phyloP scores from a whole-genome alignment of 768 basidiomycete genomes.

The Ramaria rubella region DNA sequence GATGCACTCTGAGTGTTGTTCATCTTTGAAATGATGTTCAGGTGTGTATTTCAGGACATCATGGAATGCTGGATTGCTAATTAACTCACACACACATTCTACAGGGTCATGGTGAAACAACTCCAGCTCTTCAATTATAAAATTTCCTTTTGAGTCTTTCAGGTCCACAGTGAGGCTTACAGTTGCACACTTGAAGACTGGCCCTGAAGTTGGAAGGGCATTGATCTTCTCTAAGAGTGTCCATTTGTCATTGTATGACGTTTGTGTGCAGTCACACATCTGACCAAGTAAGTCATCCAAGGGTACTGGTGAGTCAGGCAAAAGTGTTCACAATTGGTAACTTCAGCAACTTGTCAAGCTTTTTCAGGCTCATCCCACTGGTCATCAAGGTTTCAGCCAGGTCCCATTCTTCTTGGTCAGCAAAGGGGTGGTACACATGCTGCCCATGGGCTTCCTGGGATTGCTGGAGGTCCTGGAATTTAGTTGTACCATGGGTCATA shows the following conservation, averaged over 20 bases:
- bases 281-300: background rate
- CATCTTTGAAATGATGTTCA: slow-evolving; percentile 3
- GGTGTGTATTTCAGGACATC: slow-evolving; percentile 9
- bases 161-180: slow-evolving; percentile 18
- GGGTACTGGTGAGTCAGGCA: background rate
- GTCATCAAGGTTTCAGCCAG: background rate
- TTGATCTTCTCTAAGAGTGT: background rate
- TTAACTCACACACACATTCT: slow-evolving; percentile 25
- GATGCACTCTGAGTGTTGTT: background rate
- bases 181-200: slow-evolving; percentile 19
- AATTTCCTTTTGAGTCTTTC: slow-evolving; percentile 10
- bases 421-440: background rate
- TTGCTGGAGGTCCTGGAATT: background rate
- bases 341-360: background rate
- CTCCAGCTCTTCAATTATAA: slow-evolving; percentile 15
- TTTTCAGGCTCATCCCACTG: background rate
- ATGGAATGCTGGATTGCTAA: slow-evolving; percentile 21
- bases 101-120: slow-evolving; percentile 28
- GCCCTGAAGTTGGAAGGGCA: slow-evolving; percentile 7
- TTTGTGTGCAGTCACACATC: too few species aligned
- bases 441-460: background rate
- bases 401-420: background rate
- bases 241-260: background rate
- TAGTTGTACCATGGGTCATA: background rate
- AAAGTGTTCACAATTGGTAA: background rate